Percentiles rank a stretch among this genome's conserved stretches.
Evolutionary conservation across 2,329 filamentous ascomycete species (phyloP).

Genomic region (Colletotrichum sublineola): DNA sequence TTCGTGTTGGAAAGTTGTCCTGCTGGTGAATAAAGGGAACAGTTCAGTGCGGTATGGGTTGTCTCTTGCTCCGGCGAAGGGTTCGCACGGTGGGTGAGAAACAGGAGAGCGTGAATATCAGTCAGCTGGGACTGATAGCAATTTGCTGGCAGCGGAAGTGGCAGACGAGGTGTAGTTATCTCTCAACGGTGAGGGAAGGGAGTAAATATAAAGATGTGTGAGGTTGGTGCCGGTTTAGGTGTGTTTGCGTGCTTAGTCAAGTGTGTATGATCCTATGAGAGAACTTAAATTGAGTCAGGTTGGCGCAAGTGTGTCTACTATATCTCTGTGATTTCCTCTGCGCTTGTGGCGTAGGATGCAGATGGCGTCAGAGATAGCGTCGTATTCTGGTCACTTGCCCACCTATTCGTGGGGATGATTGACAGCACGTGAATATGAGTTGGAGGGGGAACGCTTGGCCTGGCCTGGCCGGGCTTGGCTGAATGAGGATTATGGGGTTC

Average conservation of each 20-base stretch:
- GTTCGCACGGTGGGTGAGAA: too few relatives aligned
- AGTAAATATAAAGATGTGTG: neutral
- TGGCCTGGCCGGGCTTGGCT: neutral
- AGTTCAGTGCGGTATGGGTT: neutral
- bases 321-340: neutral
- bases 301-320: neutral
- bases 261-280: neutral
- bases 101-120: neutral
- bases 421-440: slow-evolving; percentile 31
- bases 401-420: slow-evolving; percentile 4
- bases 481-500: neutral
- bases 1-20: neutral
- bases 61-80: neutral
- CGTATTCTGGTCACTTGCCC: slow-evolving; percentile 24
- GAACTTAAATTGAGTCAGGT: too few relatives aligned
- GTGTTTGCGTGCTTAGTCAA: neutral
- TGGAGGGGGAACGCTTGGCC: slow-evolving; percentile 1
- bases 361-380: slow-evolving; percentile 12
- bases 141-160: neutral
- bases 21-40: too few relatives aligned
- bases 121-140: neutral
- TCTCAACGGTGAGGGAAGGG: neutral
- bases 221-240: neutral
- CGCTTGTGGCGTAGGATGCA: neutral
- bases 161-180: neutral